Base-by-base conservation (phyloP, 345 rosid species). In the Salix brachista region DNA sequence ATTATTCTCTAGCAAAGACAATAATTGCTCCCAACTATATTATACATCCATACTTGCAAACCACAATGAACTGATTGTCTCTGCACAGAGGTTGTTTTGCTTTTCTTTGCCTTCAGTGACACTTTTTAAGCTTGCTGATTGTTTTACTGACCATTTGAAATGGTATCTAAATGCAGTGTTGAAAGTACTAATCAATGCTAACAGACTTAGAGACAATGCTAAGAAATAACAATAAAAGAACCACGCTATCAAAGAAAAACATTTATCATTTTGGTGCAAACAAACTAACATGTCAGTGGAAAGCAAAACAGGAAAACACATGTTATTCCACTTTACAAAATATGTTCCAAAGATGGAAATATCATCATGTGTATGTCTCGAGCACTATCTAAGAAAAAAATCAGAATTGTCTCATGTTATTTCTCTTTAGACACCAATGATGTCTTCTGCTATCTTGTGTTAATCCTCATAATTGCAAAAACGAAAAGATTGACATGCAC, bases 391-490 rank as follows among this genome's bases (percentile, higher is more conserved):
- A 54, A 8, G 61, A 54, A 54, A 54, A 6, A 2, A 54, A 54
- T 50, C 61, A 54, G 25, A 54, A 56, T 56, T n/a, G 13, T 11
- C 62, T 56, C 11, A 23, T 3, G 25, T 4, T 56, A n/a, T 56
- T 56, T 56, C 26, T 56, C 62, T 56, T 56, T n/a, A 56, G 62
- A 56, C 62, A 56, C 44, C 2, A 8, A 34, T 66, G n/a, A 19
- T 66, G 69, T 66, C 23, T 65, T 65, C n/a, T n/a, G 34, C 69
- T 37, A 65, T 66, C 69, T 34, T 36, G 36, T 30, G n/a, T 66
- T 17, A 41, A 66, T 68, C 71, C 25, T 56, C 25, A n/a, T 11
- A 23, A 56, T 56, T 41, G 21, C 50, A 21, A 41, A 68, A 18
- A 3, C 6, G 1, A 26, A 54, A 6, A 30, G 74, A 25, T 19